Evolutionary conservation across 768 basidiomycete genomes (phyloP), one percentile per base, ranked within the genome.

Genomic region (Hypholoma sublateritium): DNA sequence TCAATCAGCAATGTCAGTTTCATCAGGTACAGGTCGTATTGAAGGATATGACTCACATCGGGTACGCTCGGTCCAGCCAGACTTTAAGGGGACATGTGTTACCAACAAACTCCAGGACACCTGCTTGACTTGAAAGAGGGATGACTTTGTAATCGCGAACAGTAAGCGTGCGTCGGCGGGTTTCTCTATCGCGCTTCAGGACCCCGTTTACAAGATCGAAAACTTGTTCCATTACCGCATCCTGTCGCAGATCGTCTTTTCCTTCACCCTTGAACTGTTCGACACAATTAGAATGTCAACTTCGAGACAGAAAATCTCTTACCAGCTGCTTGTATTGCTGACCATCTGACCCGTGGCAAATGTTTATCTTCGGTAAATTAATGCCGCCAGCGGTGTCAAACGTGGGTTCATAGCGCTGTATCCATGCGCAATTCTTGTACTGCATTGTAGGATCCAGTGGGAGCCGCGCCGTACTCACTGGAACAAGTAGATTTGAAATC

Each of bases 191-290:
- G 16, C 77, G 77, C 2, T 66, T 66, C 14, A 99, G 80, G 1
- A 98, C 80, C 8, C 80, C 72, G 60, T 98, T 98, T 55, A 95
- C 89, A 17, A 98, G 79, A 17, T 85, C 84, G 65, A 99, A 99
- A 2, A 97, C 93, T 71, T 99, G 97, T 66, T 98, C 93, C 95
- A 99, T 98, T 51, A 98, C 94, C 0, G 95, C 95, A 67, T 99
- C 97, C 71, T 99, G 97, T 39, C 97, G 87, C 45, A 97, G 69
- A 65, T 99, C 97, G 63, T 99, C 97, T 9, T 84, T 79, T 8
- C 89, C 89, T 73, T 90, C 85, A 3, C 93, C 93, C 69, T 99
- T 98, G 74, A 94, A 95, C 93, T 96, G 59, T 5, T 55, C 4
- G 62, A 25, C 59, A 48, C 14, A 50, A 49, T 36, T 49, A 39